A percentile compares a stretch with the other conserved stretches of the same genome.
These are phyloP conservation scores for Ricinus communis DNA, from an alignment of 345 rosid genomes.

Conservation along the genomic window DNA sequence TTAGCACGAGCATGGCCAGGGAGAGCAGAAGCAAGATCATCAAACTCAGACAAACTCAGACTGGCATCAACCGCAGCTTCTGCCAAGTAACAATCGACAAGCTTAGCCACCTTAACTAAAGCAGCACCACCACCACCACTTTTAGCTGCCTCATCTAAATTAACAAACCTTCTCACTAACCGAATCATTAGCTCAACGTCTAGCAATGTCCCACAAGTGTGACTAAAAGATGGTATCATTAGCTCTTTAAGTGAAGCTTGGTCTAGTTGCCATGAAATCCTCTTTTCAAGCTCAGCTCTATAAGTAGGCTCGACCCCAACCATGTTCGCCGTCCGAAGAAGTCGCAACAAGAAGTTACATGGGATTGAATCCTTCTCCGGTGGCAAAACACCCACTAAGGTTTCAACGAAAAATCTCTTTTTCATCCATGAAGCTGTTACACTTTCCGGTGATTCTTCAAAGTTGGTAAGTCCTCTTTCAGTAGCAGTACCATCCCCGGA, in stretches of 20 bases:
- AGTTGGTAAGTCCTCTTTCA: slow-evolving; percentile 21
- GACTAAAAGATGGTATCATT: slow-evolving; percentile 92
- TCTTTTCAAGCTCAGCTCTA: slow-evolving; percentile 64
- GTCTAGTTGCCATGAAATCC: slow-evolving; percentile 80
- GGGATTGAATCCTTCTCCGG: slow-evolving; percentile 80
- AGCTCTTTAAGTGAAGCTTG: slow-evolving; percentile 81
- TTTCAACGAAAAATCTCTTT: slow-evolving; percentile 72
- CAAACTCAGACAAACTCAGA: slow-evolving; percentile 51
- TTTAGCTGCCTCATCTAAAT: slow-evolving; percentile 46
- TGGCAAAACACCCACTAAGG: slow-evolving; percentile 73
- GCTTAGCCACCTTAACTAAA: slow-evolving; percentile 69
- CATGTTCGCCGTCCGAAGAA: slow-evolving; percentile 77
- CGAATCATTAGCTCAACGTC: slow-evolving; percentile 74
- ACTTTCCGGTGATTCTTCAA: slow-evolving; percentile 46
- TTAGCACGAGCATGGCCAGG: slow-evolving; percentile 69
- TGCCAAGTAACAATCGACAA: slow-evolving; percentile 72
- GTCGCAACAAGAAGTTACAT: slow-evolving; percentile 79
- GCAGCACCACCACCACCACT: slow-evolving; percentile 47
- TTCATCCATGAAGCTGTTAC: slow-evolving; percentile 68
- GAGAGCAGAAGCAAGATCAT: slow-evolving; percentile 59
- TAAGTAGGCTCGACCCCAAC: slow-evolving; percentile 56
- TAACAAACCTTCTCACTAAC: slow-evolving; percentile 57
- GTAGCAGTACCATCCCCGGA: slow-evolving; percentile 20
- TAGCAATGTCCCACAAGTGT: slow-evolving; percentile 66
- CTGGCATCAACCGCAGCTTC: slow-evolving; percentile 68